phyloP scores from a whole-genome alignment of 1,284 basidiomycete genomes.

The Meripilus lineatus region DNA sequence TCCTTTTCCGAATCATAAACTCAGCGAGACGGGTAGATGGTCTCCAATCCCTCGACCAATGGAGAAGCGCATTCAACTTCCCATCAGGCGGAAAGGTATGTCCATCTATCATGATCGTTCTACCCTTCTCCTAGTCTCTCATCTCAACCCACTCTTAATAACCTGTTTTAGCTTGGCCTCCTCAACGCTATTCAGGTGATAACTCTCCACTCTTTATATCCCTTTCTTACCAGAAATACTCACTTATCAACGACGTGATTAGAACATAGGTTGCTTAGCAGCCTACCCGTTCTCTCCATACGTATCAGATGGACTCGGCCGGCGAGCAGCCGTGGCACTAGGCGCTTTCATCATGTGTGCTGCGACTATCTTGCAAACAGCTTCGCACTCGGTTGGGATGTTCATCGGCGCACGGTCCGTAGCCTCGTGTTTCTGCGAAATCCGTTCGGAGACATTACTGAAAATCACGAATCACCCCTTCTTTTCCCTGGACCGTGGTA shows the following conservation, averaged over 20 bases:
- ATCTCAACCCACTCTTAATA: background rate
- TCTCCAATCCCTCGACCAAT: constrained; percentile 58
- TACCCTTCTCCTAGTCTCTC: no score
- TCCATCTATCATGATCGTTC: background rate
- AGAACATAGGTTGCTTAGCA: constrained; percentile 64
- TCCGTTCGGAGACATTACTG: constrained; percentile 1
- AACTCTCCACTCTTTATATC: background rate
- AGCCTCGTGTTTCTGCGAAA: background rate
- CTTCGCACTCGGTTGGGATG: constrained; percentile 72
- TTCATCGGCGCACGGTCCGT: constrained; percentile 71
- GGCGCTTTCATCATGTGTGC: constrained; percentile 61
- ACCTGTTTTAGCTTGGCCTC: constrained; percentile 45
- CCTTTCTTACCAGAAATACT: background rate
- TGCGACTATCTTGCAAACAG: constrained; percentile 65
- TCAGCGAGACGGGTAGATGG: constrained; percentile 34
- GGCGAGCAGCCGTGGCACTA: constrained; percentile 53
- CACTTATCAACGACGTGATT: background rate
- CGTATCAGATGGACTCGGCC: constrained; percentile 61
- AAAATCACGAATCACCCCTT: background rate
- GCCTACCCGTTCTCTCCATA: constrained; percentile 68
- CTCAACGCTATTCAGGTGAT: constrained; percentile 69
- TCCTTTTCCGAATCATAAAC: no score
- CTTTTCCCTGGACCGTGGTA: background rate
- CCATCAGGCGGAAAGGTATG: constrained; percentile 44
- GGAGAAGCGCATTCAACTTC: constrained; percentile 51